Evolutionary conservation across 352 stramenopile species (phyloP).

Genomic region (Thraustochytrium striatum): DNA sequence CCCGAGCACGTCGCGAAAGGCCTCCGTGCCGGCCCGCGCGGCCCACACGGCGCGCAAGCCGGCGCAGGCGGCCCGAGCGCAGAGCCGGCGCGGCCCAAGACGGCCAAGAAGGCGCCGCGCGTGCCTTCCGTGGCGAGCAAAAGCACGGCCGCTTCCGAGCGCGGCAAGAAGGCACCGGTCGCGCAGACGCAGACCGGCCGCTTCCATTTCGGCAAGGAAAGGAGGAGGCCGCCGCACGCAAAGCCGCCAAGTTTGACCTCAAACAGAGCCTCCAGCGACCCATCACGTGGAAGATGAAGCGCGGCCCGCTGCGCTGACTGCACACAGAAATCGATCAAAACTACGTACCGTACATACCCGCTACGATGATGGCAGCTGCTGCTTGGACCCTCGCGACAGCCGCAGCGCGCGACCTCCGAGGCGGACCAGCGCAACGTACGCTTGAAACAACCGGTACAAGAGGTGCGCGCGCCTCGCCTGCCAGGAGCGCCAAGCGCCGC

Average conservation of each 20-base stretch:
- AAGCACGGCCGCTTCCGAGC: not conserved
- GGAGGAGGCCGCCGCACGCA: constrained; percentile 7
- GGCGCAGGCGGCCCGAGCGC: no score
- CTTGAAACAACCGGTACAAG: not conserved
- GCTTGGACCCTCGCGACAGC: not conserved
- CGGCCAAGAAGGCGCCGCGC: not conserved
- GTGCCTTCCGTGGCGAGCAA: not conserved
- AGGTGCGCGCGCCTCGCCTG: not conserved
- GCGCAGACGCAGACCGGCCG: not conserved
- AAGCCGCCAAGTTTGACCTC: constrained; percentile 23
- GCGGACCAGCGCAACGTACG: not conserved
- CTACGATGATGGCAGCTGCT: not conserved
- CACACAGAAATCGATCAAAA: not conserved
- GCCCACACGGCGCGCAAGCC: not conserved
- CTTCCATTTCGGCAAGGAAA: no score
- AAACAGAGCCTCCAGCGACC: constrained; percentile 35
- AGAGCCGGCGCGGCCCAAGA: not conserved
- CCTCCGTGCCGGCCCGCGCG: no score
- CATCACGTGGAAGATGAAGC: constrained; percentile 46
- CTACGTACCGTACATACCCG: not conserved
- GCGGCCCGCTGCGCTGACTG: constrained; percentile 10
- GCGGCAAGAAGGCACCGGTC: not conserved
- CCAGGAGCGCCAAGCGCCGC: not conserved
- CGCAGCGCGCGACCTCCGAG: not conserved
- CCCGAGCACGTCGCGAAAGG: no score